phyloP scores from a whole-genome alignment of 176 grass and related monocot genomes.

The Carex pumila region DNA sequence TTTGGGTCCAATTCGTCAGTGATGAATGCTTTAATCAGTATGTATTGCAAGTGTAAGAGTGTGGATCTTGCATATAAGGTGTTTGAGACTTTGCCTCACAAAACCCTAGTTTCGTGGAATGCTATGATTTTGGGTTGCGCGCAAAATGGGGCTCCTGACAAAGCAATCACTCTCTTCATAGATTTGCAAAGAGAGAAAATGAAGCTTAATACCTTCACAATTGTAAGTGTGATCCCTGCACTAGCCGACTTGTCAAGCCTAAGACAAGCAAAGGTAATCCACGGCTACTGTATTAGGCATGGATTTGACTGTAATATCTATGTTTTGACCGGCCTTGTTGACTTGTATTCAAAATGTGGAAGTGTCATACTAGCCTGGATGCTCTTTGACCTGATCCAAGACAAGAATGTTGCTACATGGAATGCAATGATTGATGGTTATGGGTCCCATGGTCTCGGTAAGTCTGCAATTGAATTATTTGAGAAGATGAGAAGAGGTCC shows the following conservation, averaged over 20 bases:
- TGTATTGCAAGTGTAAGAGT: conserved; percentile 48
- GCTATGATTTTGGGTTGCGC: conserved; percentile 55
- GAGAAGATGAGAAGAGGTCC: conserved; percentile 36
- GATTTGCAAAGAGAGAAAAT: conserved; percentile 37
- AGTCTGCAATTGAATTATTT: conserved; percentile 54
- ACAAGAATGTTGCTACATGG: conserved; percentile 62
- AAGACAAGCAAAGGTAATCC: conserved; percentile 52
- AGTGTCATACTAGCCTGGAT: conserved; percentile 51
- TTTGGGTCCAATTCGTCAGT: conserved; percentile 26
- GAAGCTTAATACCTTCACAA: conserved; percentile 44
- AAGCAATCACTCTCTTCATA: conserved; percentile 50
- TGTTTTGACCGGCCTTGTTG: conserved; percentile 45
- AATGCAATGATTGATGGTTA: conserved; percentile 68
- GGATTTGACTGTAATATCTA: conserved; percentile 29
- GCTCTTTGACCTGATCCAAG: conserved; percentile 49
- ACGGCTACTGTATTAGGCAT: conserved; percentile 43
- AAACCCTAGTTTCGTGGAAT: conserved; percentile 63
- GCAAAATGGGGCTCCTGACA: conserved; percentile 25
- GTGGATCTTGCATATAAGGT: conserved; percentile 26
- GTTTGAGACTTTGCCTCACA: conserved; percentile 48
- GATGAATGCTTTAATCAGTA: conserved; percentile 67
- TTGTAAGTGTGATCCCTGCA: conserved; percentile 49
- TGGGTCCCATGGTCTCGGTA: conserved; percentile 53
- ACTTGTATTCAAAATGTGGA: conserved; percentile 84
- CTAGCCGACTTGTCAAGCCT: conserved; percentile 42